Percentiles rank a stretch among this genome's conserved stretches.
Conservation (phyloP, 306 rosid genomes). For the Rosa persica region DNA sequence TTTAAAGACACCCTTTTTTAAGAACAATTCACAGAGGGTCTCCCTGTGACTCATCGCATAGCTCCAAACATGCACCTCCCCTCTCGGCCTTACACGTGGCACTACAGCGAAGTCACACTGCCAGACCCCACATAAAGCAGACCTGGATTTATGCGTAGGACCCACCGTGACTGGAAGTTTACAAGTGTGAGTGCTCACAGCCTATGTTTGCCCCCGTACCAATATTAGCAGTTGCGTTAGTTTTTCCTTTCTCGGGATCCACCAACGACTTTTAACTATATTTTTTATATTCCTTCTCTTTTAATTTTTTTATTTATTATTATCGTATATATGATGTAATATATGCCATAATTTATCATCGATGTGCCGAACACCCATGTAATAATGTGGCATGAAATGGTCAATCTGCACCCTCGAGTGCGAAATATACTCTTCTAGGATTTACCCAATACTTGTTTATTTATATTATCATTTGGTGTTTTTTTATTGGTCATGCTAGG, state of each 20-base stretch:
- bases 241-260: constrained; percentile 23
- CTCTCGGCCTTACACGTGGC: constrained; percentile 27
- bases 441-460: neutral
- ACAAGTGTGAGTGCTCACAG: constrained; percentile 1
- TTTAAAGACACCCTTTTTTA: constrained; percentile 1
- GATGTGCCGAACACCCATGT: constrained; percentile 1
- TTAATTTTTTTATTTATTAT: neutral
- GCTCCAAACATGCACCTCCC: constrained; percentile 30
- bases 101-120: neutral
- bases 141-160: constrained; percentile 1
- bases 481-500: neutral
- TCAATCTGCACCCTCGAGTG: constrained; percentile 7
- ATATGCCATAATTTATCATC: neutral
- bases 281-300: neutral
- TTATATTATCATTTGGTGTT: neutral
- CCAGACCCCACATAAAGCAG: constrained; percentile 8
- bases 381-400: neutral
- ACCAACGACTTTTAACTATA: constrained; percentile 16
- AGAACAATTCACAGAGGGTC: constrained; percentile 19
- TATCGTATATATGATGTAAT: neutral
- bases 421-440: no score
- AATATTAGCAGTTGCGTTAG: constrained; percentile 21
- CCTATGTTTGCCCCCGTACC: neutral
- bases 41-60: constrained; percentile 26
- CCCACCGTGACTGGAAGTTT: neutral